phyloP scores from a whole-genome alignment of 2,329 filamentous ascomycete species.

The Colletotrichum sp. region DNA sequence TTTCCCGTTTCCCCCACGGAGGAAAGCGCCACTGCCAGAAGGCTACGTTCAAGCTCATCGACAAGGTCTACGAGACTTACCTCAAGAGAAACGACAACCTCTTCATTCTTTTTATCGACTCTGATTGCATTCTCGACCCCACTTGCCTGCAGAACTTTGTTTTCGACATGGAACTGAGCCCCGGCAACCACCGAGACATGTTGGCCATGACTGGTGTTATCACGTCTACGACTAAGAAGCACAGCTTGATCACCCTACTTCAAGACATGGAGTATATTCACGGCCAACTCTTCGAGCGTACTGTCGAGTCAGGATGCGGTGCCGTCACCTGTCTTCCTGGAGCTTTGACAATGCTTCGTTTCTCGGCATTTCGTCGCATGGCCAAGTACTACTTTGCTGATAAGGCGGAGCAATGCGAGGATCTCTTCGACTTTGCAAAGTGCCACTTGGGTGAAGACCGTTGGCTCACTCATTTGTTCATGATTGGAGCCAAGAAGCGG shows the following conservation, averaged over 20 bases:
- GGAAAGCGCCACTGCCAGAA: constrained; percentile 96
- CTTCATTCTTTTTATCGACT: constrained; percentile 97
- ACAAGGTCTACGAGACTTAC: constrained; percentile 89
- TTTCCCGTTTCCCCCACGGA: constrained; percentile 91
- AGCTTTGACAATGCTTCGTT: constrained; percentile 92
- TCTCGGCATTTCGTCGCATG: constrained; percentile 96
- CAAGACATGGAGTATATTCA: constrained; percentile 99
- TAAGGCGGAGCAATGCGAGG: constrained; percentile 93
- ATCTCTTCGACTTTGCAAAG: constrained; percentile 96
- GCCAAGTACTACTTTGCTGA: constrained; percentile 98
- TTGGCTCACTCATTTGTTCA: constrained; percentile 97
- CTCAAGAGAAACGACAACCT: constrained; percentile 87
- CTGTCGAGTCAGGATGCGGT: constrained; percentile 92
- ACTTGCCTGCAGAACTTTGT: constrained; percentile 97
- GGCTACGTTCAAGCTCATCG: constrained; percentile 88
- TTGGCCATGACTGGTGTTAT: constrained; percentile 98
- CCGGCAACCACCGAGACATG: constrained; percentile 90
- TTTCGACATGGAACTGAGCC: constrained; percentile 98
- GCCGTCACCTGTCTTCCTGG: constrained; percentile 94
- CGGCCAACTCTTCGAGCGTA: constrained; percentile 93
- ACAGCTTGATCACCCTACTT: constrained; percentile 87
- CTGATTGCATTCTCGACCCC: constrained; percentile 91
- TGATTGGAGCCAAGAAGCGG: constrained; percentile 92
- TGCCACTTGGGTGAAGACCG: constrained; percentile 94
- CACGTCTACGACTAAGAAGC: constrained; percentile 88